Conservation (phyloP, 176 grass and related monocot species). For the Phoenix roebelenii region DNA sequence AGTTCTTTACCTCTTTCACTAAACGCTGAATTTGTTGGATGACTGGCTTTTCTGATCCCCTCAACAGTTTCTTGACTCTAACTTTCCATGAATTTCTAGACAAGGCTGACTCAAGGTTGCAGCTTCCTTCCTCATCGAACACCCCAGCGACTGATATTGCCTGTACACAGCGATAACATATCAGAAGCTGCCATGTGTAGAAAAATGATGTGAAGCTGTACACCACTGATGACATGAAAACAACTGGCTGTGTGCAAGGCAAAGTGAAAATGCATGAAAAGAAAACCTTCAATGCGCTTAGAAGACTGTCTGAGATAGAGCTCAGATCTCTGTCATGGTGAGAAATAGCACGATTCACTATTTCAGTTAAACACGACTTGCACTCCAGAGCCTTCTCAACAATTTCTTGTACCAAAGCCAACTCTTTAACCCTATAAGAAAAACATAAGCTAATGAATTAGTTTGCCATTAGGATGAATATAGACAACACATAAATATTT, state of each 20-base stretch:
- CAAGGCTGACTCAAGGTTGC: slow-evolving; percentile 42
- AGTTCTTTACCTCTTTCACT: slow-evolving; percentile 55
- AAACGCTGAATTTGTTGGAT: slow-evolving; percentile 48
- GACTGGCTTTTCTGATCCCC: slow-evolving; percentile 32
- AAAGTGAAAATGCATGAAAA: not conserved
- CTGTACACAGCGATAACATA: slow-evolving; percentile 29
- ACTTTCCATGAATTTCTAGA: slow-evolving; percentile 75
- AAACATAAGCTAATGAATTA: slow-evolving; percentile 9
- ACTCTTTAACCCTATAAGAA: slow-evolving; percentile 56
- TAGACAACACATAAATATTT: no score
- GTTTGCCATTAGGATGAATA: no score
- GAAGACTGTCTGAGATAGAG: slow-evolving; percentile 46
- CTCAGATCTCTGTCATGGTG: slow-evolving; percentile 56
- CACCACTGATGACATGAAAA: no score
- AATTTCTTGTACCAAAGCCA: slow-evolving; percentile 71
- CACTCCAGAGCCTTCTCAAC: slow-evolving; percentile 41
- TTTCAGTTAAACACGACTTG: slow-evolving; percentile 57
- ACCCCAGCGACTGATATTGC: slow-evolving; percentile 53
- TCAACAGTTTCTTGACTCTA: slow-evolving; percentile 47
- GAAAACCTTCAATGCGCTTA: slow-evolving; percentile 66
- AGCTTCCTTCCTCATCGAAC: slow-evolving; percentile 49
- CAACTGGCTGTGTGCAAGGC: no score
- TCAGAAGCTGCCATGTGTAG: not conserved
- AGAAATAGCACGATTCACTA: slow-evolving; percentile 43
- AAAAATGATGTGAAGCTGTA: not conserved